A percentile compares a stretch with the other conserved stretches of the same genome.
Evolutionary conservation across 768 basidiomycete species (phyloP).

Genomic region (Psilocybe cyanescens): DNA sequence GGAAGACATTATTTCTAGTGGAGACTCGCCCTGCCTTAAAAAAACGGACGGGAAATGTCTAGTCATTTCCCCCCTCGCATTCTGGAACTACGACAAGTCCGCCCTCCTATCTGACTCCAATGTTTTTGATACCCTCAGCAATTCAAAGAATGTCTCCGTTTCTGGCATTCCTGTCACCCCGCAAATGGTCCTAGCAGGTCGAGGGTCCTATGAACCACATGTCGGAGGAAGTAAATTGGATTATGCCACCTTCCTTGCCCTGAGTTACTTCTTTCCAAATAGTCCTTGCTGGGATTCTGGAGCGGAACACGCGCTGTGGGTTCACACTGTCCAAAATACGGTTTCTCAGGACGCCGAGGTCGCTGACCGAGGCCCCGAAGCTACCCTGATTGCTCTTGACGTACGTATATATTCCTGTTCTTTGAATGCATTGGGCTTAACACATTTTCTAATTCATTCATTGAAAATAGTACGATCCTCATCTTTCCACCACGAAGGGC

Average conservation of each 20-base stretch:
- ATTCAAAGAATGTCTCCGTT: constrained; percentile 56
- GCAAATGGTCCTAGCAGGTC: constrained; percentile 78
- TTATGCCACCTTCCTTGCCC: constrained; percentile 70
- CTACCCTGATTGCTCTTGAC: constrained; percentile 51
- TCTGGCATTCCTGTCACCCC: constrained; percentile 69
- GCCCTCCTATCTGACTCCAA: constrained; percentile 55
- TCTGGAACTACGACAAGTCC: constrained; percentile 71
- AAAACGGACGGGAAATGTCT: constrained; percentile 60
- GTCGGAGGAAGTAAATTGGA: constrained; percentile 54
- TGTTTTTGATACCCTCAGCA: constrained; percentile 61
- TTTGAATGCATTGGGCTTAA: constrained; percentile 2
- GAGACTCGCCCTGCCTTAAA: constrained; percentile 56
- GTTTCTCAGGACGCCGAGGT: constrained; percentile 37
- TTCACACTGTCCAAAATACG: constrained; percentile 50
- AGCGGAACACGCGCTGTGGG: constrained; percentile 65
- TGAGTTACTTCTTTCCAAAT: constrained; percentile 85
- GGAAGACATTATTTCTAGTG: constrained; percentile 41
- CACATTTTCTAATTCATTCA: constrained; percentile 6
- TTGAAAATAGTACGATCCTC: constrained; percentile 53
- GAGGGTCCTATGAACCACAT: constrained; percentile 58
- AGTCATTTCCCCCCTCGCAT: constrained; percentile 72
- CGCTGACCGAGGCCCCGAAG: constrained; percentile 34
- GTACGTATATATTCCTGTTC: constrained; percentile 33
- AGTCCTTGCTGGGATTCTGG: constrained; percentile 65
- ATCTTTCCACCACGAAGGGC: constrained; percentile 45